Conservation (phyloP, 176 grass and related monocot genomes). For the Tuctoria greenei region DNA sequence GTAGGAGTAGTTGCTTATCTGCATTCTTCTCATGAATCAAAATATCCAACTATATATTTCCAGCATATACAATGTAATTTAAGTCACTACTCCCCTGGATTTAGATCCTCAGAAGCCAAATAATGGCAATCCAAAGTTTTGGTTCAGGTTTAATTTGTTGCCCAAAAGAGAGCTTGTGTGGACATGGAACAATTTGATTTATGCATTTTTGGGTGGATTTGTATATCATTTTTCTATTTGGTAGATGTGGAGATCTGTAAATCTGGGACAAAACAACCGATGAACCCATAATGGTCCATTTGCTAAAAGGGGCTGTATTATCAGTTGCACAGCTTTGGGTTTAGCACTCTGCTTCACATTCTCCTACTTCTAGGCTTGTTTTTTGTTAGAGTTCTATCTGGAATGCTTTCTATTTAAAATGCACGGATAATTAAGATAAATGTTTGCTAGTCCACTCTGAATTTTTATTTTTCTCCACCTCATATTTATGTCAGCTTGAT, state of each 20-base stretch:
- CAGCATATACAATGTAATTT: background rate
- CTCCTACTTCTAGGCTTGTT: conserved; percentile 19
- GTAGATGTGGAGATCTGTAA: conserved; percentile 7
- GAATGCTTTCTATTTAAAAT: conserved; percentile 16
- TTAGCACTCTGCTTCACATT: background rate
- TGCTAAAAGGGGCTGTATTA: background rate
- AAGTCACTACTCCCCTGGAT: background rate
- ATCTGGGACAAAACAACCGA: background rate
- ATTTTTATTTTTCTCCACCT: conserved; percentile 7
- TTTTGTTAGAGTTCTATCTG: background rate
- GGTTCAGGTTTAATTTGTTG: background rate
- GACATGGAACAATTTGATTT: conserved; percentile 11
- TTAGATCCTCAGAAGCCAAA: conserved; percentile 11
- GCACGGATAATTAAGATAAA: conserved; percentile 3
- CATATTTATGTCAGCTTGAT: conserved; percentile 69
- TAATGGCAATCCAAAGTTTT: background rate
- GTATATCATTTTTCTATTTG: background rate
- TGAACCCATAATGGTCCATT: conserved; percentile 24
- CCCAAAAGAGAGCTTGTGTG: background rate
- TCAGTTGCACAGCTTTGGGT: background rate
- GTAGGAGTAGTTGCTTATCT: conserved; percentile 20
- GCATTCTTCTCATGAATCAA: conserved; percentile 15
- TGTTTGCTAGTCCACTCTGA: conserved; percentile 2
- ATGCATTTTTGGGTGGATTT: conserved; percentile 8
- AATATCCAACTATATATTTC: background rate